Evolutionary conservation across 345 rosid genomes (phyloP).

Genomic region (Geranium rotundifolium): DNA sequence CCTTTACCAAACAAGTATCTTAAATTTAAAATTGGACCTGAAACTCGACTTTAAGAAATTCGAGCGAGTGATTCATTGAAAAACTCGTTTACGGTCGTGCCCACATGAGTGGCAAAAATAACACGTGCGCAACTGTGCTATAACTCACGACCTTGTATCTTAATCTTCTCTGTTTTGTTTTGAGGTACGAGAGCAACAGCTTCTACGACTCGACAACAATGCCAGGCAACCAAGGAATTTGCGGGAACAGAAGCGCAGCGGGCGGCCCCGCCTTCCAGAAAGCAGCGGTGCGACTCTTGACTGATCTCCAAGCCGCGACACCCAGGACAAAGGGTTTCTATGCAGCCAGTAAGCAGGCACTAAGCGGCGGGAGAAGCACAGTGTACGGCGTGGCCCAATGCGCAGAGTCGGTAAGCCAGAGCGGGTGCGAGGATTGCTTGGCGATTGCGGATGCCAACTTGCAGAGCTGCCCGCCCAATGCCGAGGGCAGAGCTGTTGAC

Average conservation of each 20-base stretch:
- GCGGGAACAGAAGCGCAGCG: constrained; percentile 14
- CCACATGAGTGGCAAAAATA: too few relatives aligned
- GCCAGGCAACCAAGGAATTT: constrained; percentile 15
- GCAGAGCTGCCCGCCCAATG: constrained; percentile 17
- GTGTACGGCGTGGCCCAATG: constrained; percentile 36
- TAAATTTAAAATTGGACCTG: too few relatives aligned
- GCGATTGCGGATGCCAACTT: constrained; percentile 15
- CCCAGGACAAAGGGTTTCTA: constrained; percentile 27
- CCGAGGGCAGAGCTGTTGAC: constrained; percentile 25
- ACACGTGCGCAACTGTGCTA: too few relatives aligned
- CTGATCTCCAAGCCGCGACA: constrained; percentile 22
- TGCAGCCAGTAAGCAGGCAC: constrained; percentile 17
- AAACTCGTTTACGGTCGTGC: too few relatives aligned
- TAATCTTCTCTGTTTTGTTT: too few relatives aligned
- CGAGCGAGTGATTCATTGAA: too few relatives aligned
- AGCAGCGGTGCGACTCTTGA: constrained; percentile 10
- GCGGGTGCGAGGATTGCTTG: constrained; percentile 26
- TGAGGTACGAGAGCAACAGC: constrained; percentile 32
- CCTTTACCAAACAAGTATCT: too few relatives aligned
- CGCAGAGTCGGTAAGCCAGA: constrained; percentile 17
- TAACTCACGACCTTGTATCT: too few relatives aligned
- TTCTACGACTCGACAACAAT: constrained; percentile 29
- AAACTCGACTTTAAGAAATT: too few relatives aligned
- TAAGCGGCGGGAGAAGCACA: background rate
- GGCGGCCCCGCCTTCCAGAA: constrained; percentile 5